Percentiles rank a stretch among this genome's conserved stretches.
phyloP scores from a whole-genome alignment of 2,329 filamentous ascomycete species.

The Teratosphaeria gauchensis region DNA sequence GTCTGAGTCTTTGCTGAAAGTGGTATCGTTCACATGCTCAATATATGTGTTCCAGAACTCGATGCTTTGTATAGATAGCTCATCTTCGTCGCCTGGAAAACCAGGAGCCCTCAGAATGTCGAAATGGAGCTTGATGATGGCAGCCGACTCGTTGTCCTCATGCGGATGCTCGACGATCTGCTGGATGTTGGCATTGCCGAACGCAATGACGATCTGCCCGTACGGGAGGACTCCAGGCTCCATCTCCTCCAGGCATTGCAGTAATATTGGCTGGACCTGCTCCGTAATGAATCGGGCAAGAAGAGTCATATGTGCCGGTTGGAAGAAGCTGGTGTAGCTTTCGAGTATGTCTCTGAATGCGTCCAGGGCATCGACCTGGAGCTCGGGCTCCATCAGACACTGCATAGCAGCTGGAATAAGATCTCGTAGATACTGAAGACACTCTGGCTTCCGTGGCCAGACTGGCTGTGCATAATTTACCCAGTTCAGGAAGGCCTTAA shows the following conservation, averaged over 20 bases:
- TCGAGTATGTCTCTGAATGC: slow-evolving; percentile 55
- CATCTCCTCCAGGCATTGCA: slow-evolving; percentile 46
- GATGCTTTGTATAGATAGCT: slow-evolving; percentile 61
- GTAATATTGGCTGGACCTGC: slow-evolving; percentile 34
- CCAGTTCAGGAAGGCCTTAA: slow-evolving; percentile 46
- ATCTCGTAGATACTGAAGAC: slow-evolving; percentile 50
- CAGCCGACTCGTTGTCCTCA: slow-evolving; percentile 36
- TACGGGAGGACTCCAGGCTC: slow-evolving; percentile 51
- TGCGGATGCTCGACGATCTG: slow-evolving; percentile 47
- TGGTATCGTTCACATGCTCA: slow-evolving; percentile 52
- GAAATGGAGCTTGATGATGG: slow-evolving; percentile 48
- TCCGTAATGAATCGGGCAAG: slow-evolving; percentile 53
- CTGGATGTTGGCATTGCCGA: slow-evolving; percentile 56
- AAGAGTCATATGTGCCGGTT: slow-evolving; percentile 46
- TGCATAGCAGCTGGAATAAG: slow-evolving; percentile 52
- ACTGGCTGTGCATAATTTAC: slow-evolving; percentile 61
- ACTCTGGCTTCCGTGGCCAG: slow-evolving; percentile 46
- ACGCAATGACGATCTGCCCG: slow-evolving; percentile 57
- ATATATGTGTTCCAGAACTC: slow-evolving; percentile 69
- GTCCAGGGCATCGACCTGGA: slow-evolving; percentile 54
- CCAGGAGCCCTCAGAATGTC: slow-evolving; percentile 58
- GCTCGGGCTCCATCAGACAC: slow-evolving; percentile 48
- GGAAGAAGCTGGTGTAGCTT: slow-evolving; percentile 56
- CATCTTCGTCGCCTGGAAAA: slow-evolving; percentile 61
- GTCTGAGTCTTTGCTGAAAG: slow-evolving; percentile 41